These are phyloP conservation scores for Penicillium sp. DNA, from an alignment of 2,329 filamentous ascomycete genomes.

Conservation along the genomic window DNA sequence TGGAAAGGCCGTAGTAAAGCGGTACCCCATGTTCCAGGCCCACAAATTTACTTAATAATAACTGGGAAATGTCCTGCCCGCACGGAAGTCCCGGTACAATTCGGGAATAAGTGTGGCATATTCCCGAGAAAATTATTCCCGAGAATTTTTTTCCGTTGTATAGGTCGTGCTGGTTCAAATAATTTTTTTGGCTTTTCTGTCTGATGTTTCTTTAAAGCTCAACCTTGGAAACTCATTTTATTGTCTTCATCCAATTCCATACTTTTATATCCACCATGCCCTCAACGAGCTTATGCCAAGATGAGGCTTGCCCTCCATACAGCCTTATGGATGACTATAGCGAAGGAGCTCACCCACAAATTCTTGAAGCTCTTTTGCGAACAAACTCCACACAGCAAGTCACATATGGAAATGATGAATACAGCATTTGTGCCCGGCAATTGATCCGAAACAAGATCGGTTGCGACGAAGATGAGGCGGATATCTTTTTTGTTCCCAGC, in stretches of 20 bases:
- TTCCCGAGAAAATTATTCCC: slow-evolving; percentile 25
- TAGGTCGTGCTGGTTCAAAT: slow-evolving; percentile 21
- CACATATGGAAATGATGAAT: slow-evolving; percentile 50
- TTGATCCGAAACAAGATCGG: slow-evolving; percentile 40
- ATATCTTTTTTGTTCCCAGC: slow-evolving; percentile 53
- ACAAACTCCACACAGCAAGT: slow-evolving; percentile 49
- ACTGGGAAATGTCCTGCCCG: slow-evolving; percentile 1
- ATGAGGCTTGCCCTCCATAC: slow-evolving; percentile 35
- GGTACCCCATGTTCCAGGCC: slow-evolving; percentile 9
- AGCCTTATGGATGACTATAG: slow-evolving; percentile 54
- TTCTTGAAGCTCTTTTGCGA: slow-evolving; percentile 48
- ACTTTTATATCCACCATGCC: slow-evolving; percentile 17
- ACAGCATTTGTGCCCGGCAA: slow-evolving; percentile 43
- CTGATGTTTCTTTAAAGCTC: neutral
- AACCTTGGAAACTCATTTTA: neutral
- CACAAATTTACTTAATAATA: slow-evolving; percentile 23
- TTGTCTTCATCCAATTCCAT: slow-evolving; percentile 1
- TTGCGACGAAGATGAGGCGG: slow-evolving; percentile 40
- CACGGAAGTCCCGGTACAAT: slow-evolving; percentile 17
- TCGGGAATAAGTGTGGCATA: slow-evolving; percentile 23
- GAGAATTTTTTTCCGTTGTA: slow-evolving; percentile 17
- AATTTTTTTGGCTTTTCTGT: neutral
- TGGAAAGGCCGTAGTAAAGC: neutral
- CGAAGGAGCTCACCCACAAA: slow-evolving; percentile 52
- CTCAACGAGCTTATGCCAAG: slow-evolving; percentile 25